phyloP scores from a whole-genome alignment of 768 basidiomycete genomes.

The Psilocybe azurescens region DNA sequence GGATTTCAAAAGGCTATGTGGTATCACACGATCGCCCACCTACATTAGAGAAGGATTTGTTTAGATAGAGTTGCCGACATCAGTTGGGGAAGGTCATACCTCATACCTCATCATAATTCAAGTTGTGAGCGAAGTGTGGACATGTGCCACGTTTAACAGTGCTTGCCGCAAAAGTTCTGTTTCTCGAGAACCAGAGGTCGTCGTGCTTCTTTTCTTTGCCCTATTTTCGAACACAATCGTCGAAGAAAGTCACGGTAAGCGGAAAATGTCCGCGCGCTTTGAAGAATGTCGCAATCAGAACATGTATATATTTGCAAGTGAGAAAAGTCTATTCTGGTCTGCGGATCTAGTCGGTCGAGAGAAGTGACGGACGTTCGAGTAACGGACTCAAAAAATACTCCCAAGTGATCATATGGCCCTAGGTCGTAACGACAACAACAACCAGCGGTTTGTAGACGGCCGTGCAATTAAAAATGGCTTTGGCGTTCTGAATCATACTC shows the following conservation, averaged over 20 bases:
- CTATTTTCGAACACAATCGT: neutral
- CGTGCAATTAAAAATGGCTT: neutral
- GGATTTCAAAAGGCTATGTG: neutral
- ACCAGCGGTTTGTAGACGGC: neutral
- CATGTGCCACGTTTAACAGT: neutral
- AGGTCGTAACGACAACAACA: neutral
- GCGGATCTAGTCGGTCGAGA: slow-evolving; percentile 3
- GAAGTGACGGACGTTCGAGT: neutral
- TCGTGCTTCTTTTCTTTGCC: neutral
- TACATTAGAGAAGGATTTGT: neutral
- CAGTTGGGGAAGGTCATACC: neutral
- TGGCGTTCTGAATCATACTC: neutral
- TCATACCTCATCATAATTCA: neutral
- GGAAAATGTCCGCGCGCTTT: neutral
- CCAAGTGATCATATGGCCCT: neutral
- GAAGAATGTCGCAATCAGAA: slow-evolving; percentile 1
- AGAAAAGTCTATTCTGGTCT: slow-evolving; percentile 14
- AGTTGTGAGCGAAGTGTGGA: neutral
- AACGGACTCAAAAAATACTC: neutral
- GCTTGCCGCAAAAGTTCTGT: neutral
- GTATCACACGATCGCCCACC: slow-evolving; percentile 12
- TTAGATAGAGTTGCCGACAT: slow-evolving; percentile 10
- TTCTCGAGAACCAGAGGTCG: neutral
- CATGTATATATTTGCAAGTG: slow-evolving; percentile 2
- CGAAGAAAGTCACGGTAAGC: neutral